Percentiles rank a stretch among this genome's conserved stretches.
Conservation (phyloP, 495 filamentous ascomycete species). For the Penicillium herquei region DNA sequence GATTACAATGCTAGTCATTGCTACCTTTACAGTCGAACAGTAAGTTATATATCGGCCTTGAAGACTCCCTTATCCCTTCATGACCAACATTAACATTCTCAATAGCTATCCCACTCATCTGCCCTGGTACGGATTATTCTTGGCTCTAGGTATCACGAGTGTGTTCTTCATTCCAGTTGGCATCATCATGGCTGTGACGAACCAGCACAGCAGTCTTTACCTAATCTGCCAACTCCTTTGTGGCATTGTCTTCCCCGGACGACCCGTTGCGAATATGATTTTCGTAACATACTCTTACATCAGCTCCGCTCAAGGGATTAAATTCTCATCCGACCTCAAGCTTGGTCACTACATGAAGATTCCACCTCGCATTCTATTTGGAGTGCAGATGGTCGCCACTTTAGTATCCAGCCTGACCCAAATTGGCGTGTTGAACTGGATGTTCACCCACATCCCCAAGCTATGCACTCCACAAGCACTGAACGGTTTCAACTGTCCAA, state of each 20-base stretch:
- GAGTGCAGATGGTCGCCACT: conserved; percentile 78
- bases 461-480: conserved; percentile 76
- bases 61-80: conserved; percentile 22
- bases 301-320: conserved; percentile 51
- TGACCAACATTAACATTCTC: conserved; percentile 2
- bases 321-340: conserved; percentile 53
- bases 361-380: conserved; percentile 71
- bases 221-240: conserved; percentile 76
- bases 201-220: conserved; percentile 77
- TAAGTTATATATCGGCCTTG: conserved; percentile 59
- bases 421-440: conserved; percentile 84
- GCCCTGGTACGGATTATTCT: conserved; percentile 77
- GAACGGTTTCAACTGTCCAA: conserved; percentile 85
- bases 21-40: conserved; percentile 30
- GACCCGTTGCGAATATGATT: conserved; percentile 86
- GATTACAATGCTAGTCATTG: conserved; percentile 25
- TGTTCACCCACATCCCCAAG: conserved; percentile 72
- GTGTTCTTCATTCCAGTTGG: conserved; percentile 80
- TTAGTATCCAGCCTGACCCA: conserved; percentile 76
- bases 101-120: conserved; percentile 61
- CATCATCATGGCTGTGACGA: conserved; percentile 86
- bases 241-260: conserved; percentile 73
- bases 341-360: conserved; percentile 95
- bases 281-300: conserved; percentile 78
- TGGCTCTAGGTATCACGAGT: conserved; percentile 64